Percentiles rank a stretch among this genome's conserved stretches.
Evolutionary conservation across 306 rosid genomes (phyloP).

Genomic region (Canavalia ensiformis): DNA sequence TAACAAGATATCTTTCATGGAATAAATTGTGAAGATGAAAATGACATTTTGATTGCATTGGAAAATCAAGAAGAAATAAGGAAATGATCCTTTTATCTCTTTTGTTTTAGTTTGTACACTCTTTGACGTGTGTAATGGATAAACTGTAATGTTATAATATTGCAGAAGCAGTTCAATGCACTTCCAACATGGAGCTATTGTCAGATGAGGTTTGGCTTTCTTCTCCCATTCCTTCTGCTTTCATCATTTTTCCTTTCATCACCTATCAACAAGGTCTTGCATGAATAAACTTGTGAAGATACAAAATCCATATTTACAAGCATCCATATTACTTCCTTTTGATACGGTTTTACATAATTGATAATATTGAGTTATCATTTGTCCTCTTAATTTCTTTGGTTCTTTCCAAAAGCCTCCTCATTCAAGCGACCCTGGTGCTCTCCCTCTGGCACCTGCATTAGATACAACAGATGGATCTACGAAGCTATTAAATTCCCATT

Average conservation of each 20-base stretch:
- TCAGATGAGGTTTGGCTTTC: constrained; percentile 80
- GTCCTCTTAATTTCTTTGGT: not conserved
- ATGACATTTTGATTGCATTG: constrained; percentile 21
- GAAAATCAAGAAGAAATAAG: not conserved
- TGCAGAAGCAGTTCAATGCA: constrained; percentile 73
- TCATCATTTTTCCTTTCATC: constrained; percentile 25
- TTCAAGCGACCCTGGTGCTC: constrained; percentile 60
- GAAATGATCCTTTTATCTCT: not conserved
- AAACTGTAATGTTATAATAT: constrained; percentile 12
- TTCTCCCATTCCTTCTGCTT: constrained; percentile 31
- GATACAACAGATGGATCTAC: constrained; percentile 63
- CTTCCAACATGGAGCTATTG: constrained; percentile 75
- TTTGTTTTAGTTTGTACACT: constrained; percentile 6
- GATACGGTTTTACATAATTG: constrained; percentile 28
- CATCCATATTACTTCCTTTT: constrained; percentile 20
- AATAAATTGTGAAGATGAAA: constrained; percentile 9
- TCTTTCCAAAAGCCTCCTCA: constrained; percentile 61
- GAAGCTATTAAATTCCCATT: constrained; percentile 60
- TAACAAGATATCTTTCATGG: constrained; percentile 15
- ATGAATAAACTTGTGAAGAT: constrained; percentile 27
- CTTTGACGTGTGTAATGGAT: constrained; percentile 5
- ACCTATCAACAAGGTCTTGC: constrained; percentile 4
- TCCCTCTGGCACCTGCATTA: constrained; percentile 56
- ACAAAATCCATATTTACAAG: constrained; percentile 40
- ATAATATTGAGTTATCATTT: not conserved